Evolutionary conservation across 2,329 filamentous ascomycete genomes (phyloP).

Genomic region (Alternaria triticimaculans): DNA sequence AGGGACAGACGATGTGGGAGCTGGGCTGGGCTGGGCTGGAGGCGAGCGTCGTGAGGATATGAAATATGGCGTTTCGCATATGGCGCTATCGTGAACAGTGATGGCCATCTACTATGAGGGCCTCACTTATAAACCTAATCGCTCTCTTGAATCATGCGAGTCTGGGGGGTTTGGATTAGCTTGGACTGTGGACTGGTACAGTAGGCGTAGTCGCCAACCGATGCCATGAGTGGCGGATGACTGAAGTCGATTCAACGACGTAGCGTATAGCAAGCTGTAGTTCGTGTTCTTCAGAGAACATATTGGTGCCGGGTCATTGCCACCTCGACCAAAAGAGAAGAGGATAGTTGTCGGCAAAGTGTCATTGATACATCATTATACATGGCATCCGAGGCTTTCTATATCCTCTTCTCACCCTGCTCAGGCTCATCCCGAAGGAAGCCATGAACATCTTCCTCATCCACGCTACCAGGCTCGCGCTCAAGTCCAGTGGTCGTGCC

Average conservation of each 20-base stretch:
- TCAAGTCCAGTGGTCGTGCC: not conserved
- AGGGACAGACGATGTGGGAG: not conserved
- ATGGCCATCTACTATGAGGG: not conserved
- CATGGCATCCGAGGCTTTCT: not conserved
- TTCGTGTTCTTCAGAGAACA: not conserved
- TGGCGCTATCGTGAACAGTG: not conserved
- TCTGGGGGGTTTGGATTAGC: not conserved
- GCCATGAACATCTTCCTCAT: conserved; percentile 18
- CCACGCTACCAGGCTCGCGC: not conserved
- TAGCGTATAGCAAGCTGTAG: not conserved
- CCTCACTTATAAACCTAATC: not conserved
- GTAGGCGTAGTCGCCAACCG: not conserved
- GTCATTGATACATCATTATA: not conserved
- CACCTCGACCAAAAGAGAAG: too few species aligned
- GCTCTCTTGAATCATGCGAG: not conserved
- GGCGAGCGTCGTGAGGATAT: not conserved
- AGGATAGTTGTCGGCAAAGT: not conserved
- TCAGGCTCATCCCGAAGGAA: conserved; percentile 21
- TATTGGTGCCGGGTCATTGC: not conserved
- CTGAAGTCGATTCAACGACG: not conserved
- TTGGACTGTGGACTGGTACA: not conserved
- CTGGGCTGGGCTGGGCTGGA: not conserved
- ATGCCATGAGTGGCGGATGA: not conserved
- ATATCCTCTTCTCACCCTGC: not conserved
- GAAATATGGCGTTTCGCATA: not conserved